Base-by-base conservation (phyloP, 1,284 basidiomycete species). In the Sporisorium graminicola region DNA sequence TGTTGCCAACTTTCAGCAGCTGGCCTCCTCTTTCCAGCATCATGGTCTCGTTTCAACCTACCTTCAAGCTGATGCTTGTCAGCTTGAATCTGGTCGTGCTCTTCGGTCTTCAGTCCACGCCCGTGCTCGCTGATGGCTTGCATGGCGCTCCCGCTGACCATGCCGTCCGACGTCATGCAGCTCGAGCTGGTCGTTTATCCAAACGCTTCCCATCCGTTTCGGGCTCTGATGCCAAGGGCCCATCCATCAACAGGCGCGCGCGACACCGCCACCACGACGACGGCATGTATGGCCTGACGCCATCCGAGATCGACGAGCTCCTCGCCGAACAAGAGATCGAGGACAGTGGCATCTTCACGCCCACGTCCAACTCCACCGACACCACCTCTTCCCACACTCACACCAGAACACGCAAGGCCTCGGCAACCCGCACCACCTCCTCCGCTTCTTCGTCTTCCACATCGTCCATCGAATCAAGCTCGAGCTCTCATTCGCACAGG, bases 31-130 rank as follows among this genome's bases (percentile, higher is more conserved):
- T 37, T 3, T n/a, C 40, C 55, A 14, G 13, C 58, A 49, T 33
- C 69, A 72, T 72, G 69, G 69, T 66, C 8, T 58, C 54, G 20
- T 72, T 72, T 43, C 69, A 65, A 16, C 59, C 69, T 10, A 42
- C 37, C 5, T 66, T 72, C 52, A 62, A 63, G 63, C 63, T 72
- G 31, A 56, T 72, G 69, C 59, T 72, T 42, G 63, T 72, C 69
- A 72, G 69, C 64, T 50, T 72, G 27, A 50, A 59, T 10, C 37
- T 72, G 3, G 59, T 72, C 56, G 29, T 65, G 5, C 49, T 71
- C 20, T 46, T 65, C 13, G 58, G 54, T 9, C 55, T 71, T 37
- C 54, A 44, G 24, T 40, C 53, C 2, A 37, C 52, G 1, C 42
- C 68, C 2, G 68, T 44, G 13, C 63, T 62, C 40, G 63, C 68